These are phyloP conservation scores for Globisporangium viniferum DNA, from an alignment of 352 stramenopile genomes.

Conservation along the genomic window DNA sequence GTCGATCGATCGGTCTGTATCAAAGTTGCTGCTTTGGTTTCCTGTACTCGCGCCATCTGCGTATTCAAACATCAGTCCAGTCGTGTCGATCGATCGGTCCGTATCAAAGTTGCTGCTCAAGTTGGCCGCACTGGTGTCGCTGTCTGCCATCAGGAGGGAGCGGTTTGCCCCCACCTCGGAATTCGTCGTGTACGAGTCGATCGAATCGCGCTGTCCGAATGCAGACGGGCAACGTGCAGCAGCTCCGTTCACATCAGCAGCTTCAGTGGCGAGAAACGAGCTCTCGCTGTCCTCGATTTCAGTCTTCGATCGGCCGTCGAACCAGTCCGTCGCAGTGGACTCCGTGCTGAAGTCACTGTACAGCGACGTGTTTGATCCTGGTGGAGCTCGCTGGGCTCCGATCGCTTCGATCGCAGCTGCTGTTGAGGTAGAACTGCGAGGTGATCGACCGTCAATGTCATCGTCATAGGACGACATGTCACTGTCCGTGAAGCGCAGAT, in stretches of 20 bases:
- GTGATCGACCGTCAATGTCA: conserved; percentile 17
- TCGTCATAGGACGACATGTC: conserved; percentile 19
- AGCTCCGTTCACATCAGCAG: not conserved
- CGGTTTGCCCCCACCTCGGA: conserved; percentile 5
- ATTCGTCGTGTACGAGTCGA: conserved; percentile 20
- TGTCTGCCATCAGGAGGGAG: conserved; percentile 18
- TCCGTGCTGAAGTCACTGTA: conserved; percentile 34
- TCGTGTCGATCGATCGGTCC: conserved; percentile 1
- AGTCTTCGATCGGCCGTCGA: conserved; percentile 42
- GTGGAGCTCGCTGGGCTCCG: conserved; percentile 20
- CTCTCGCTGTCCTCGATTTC: conserved; percentile 27
- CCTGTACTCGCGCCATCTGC: conserved; percentile 10
- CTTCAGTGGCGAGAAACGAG: conserved; percentile 7
- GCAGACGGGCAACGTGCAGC: not conserved
- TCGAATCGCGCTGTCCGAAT: conserved; percentile 11
- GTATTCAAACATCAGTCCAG: conserved; percentile 6
- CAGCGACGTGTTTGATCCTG: conserved; percentile 46
- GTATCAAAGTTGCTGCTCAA: conserved; percentile 10
- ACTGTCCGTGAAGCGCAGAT: conserved; percentile 20
- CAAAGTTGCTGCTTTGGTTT: not conserved
- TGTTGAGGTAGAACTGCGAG: conserved; percentile 1
- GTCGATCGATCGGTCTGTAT: conserved; percentile 1
- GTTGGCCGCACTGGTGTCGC: conserved; percentile 7
- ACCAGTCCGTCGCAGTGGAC: conserved; percentile 38
- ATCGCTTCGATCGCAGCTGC: conserved; percentile 11